Evolutionary conservation across 2,329 filamentous ascomycete species (phyloP), one percentile per base, ranked within the genome.

Genomic region (Xylaria arbuscula): DNA sequence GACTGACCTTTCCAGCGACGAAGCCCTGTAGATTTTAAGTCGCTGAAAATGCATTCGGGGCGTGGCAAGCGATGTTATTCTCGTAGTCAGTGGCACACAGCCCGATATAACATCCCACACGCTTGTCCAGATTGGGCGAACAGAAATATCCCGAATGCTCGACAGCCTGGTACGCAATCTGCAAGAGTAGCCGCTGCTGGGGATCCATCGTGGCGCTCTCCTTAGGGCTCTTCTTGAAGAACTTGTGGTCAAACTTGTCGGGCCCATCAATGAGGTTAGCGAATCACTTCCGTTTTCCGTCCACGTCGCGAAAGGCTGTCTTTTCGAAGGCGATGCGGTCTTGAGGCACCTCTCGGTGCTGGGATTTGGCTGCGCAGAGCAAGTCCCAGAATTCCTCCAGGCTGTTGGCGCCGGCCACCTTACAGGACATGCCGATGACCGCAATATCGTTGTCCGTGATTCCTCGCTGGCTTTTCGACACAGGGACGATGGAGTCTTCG

Each of bases 101-200:
- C 7, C 82, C 82, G 1, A 84, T 69, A 54, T 80, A 85, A 19
- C 75, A 77, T 2, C 83, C 83, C 0, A 83, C 69, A 17, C 73
- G 57, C 19, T 56, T 68, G 6, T 69, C 55, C 22, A 28, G 22
- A 19, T 69, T 45, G 22, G 40, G 22, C 2, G 56, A 38, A 7
- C 51, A 19, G 62, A 74, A 75, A 58, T 77, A 76, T 0, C 79
- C 75, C 2, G 72, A 76, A n/a, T 72, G 70, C 24, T 75, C 75
- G 1, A 77, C 72, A 7, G 73, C 75, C 45, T 74, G 69, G 55
- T 79, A 78, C 4, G 74, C 71, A 1, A 54, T 62, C 45, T 73
- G 70, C 2, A 74, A 42, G 9, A 73, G 51, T 1, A 72, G 45
- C 32, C 73, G 57, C 34, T 74, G 69, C 50, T 73, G 70, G 5